Conservation (phyloP, 2,329 filamentous ascomycete genomes). For the Hyphodiscus sp. region DNA sequence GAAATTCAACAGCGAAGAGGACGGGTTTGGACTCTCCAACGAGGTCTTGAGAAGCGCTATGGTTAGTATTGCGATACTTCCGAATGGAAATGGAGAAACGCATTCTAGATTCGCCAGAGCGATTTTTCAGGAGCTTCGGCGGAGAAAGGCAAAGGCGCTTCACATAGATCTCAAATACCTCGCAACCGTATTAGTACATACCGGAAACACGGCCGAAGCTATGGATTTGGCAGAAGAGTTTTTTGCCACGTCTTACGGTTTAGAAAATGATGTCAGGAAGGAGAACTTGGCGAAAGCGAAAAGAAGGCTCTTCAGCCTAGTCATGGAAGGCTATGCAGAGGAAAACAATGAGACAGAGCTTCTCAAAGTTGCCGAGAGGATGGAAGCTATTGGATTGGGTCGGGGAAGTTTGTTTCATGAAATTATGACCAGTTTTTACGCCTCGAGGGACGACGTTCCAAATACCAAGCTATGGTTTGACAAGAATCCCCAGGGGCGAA, state of each 20-base stretch:
- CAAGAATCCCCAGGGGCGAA: slow-evolving; percentile 30
- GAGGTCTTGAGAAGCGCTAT: slow-evolving; percentile 15
- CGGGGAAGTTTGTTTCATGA: slow-evolving; percentile 43
- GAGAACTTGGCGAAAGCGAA: slow-evolving; percentile 11
- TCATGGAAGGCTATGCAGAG: slow-evolving; percentile 55
- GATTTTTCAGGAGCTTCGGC: slow-evolving; percentile 9
- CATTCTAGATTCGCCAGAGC: slow-evolving; percentile 8
- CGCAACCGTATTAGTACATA: neutral
- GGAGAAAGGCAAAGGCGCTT: neutral
- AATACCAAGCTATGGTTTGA: slow-evolving; percentile 64
- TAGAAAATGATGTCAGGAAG: neutral
- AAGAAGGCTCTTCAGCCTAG: slow-evolving; percentile 39
- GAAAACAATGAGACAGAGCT: slow-evolving; percentile 55
- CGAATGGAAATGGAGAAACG: slow-evolving; percentile 13
- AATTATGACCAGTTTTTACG: slow-evolving; percentile 57
- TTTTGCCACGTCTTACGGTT: neutral
- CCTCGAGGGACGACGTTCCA: slow-evolving; percentile 47
- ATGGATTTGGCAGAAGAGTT: slow-evolving; percentile 12
- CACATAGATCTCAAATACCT: neutral
- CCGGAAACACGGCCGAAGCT: slow-evolving; percentile 23
- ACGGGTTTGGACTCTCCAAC: slow-evolving; percentile 8
- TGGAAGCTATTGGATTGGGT: slow-evolving; percentile 40
- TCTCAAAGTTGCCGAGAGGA: slow-evolving; percentile 45
- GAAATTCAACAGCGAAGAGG: slow-evolving; percentile 20
- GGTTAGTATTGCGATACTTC: slow-evolving; percentile 14